Base-by-base conservation (phyloP, 2,329 filamentous ascomycete species). In the Arthrocladium fulminans region DNA sequence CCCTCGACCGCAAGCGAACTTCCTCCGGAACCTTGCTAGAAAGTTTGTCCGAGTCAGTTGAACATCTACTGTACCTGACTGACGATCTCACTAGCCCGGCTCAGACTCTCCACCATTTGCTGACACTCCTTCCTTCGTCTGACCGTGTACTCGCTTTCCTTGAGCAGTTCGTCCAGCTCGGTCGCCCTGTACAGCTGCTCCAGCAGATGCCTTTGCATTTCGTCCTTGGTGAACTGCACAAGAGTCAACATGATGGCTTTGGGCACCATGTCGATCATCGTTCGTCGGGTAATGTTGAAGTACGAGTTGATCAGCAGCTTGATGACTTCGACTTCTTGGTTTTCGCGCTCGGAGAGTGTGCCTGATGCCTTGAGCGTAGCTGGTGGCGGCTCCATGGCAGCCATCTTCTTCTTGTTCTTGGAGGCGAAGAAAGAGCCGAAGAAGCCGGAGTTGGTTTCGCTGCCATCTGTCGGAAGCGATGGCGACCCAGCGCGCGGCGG, bases 321-420 rank as follows among this genome's bases (percentile, higher is more conserved):
- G 64, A 98, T 98, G 54, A 98, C 89, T 70, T 98, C 92, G 40
- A 98, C 92, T 67, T 98, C 92, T 55, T 95, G 86, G 51, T 82
- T 83, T 67, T 98, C 92, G 53, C 92, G 88, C 71, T 98, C 92
- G 3, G 86, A 94, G 32, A 98, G 74, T 22, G 84, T 94, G 35
- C 92, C 90, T 2, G 88, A 94, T 27, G 92, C 92, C 74, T 96
- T 98, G 50, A 98, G 80, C 35, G 81, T 90, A 24, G 92, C 80
- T 54, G 92, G 92, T 32, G 92, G 92, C 12, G 92, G 76, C 66
- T 98, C 92, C 92, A 98, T 98, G 41, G 90, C 89, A n/a, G 92
- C 92, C 72, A 94, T 94, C 83, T 96, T 97, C 80, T 98, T 98
- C 82, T 97, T 98, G 74, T 97, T 98, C 80, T 97, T 98, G 63